Evolutionary conservation across 2,329 filamentous ascomycete species (phyloP).

Genomic region (Curvularia sp.): DNA sequence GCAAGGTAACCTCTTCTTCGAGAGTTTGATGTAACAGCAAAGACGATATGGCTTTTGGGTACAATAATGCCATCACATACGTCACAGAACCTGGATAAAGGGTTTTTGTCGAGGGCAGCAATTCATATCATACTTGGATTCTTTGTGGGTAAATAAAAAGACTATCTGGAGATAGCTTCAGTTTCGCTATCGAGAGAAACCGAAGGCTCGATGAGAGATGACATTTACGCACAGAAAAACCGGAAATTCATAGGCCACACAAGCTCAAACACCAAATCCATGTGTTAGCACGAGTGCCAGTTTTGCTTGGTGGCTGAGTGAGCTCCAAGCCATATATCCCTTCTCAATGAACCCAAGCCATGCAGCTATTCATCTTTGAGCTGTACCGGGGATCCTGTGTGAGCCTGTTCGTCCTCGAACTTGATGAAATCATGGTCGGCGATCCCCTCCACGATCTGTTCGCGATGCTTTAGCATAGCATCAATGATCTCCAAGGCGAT

Average conservation of each 20-base stretch:
- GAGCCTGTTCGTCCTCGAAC: neutral
- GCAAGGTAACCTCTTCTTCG: neutral
- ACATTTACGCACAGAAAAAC: neutral
- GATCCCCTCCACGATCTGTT: constrained; percentile 9
- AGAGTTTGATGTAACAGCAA: neutral
- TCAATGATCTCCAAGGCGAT: constrained; percentile 15
- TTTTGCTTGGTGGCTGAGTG: neutral
- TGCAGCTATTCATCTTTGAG: neutral
- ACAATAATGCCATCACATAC: neutral
- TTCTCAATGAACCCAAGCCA: neutral
- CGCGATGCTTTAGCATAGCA: constrained; percentile 11
- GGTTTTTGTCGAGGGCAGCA: neutral
- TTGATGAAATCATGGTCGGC: constrained; percentile 4
- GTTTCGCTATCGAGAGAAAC: neutral
- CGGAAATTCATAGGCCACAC: neutral
- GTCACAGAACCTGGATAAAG: neutral
- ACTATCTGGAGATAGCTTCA: neutral
- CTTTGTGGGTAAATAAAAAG: neutral
- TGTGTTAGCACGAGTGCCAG: neutral
- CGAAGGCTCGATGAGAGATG: neutral
- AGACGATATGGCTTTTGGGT: neutral
- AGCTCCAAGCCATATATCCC: neutral
- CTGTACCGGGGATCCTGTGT: neutral
- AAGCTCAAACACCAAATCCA: neutral
- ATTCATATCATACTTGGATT: neutral